Conservation (phyloP, 495 filamentous ascomycete species). For the Neurospora tetrasperma region DNA sequence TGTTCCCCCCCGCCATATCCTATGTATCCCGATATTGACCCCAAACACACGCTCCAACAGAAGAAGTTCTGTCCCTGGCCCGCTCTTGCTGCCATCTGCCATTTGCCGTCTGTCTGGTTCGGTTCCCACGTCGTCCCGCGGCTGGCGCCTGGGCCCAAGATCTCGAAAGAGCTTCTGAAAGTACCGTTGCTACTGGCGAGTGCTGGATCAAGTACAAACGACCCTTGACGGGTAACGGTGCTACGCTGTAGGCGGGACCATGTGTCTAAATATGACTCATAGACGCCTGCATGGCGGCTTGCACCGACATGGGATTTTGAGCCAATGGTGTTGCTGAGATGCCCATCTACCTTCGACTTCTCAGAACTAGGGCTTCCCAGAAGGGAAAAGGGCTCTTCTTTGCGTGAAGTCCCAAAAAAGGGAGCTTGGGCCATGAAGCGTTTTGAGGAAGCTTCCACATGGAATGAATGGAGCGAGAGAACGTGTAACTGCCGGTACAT, state of each 20-base stretch:
- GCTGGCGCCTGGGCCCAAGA: slow-evolving; percentile 1
- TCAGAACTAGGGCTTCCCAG: slow-evolving; percentile 8
- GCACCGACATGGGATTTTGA: slow-evolving; percentile 8
- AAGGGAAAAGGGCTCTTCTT: background rate
- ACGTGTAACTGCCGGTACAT: background rate
- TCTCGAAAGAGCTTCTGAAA: background rate
- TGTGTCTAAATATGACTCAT: slow-evolving; percentile 26
- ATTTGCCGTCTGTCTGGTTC: background rate
- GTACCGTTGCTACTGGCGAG: background rate
- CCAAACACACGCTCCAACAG: background rate
- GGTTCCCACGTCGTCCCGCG: background rate
- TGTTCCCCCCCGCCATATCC: background rate
- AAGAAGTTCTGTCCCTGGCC: background rate
- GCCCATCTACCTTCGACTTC: slow-evolving; percentile 14
- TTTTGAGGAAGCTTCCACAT: background rate
- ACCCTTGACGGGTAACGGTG: background rate
- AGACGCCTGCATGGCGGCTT: slow-evolving; percentile 21
- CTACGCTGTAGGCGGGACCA: slow-evolving; percentile 13
- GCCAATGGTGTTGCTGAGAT: slow-evolving; percentile 14
- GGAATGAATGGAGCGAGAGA: background rate
- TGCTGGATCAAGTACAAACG: background rate
- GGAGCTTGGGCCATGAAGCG: background rate
- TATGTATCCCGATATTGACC: background rate
- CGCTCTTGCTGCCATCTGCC: slow-evolving; percentile 3
- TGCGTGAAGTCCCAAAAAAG: background rate